Evolutionary conservation across 2,329 filamentous ascomycete genomes (phyloP).

Genomic region (Colletotrichum navitas): DNA sequence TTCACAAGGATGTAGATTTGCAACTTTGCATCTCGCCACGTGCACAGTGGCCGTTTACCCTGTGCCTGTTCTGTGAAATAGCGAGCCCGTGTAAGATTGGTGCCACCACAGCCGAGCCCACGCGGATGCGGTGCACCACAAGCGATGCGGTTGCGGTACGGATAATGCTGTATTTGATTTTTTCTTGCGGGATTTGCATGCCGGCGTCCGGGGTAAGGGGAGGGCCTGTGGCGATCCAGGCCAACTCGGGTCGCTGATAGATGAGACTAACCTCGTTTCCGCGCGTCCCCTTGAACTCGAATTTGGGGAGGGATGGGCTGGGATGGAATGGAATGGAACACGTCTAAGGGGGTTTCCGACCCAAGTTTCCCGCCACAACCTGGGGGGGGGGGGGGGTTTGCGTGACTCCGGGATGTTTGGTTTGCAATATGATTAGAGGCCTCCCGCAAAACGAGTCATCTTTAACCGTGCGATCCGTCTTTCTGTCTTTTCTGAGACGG

Average conservation of each 20-base stretch:
- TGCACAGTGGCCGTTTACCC: not conserved
- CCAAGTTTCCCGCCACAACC: too few relatives aligned
- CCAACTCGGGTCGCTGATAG: not conserved
- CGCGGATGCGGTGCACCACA: not conserved
- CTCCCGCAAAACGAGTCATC: too few relatives aligned
- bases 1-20: not conserved
- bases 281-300: not conserved
- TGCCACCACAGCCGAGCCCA: not conserved
- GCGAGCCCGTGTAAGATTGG: not conserved
- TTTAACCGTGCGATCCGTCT: too few relatives aligned
- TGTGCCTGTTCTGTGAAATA: not conserved
- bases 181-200: not conserved
- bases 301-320: too few relatives aligned
- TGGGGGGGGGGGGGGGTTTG: too few relatives aligned
- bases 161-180: not conserved
- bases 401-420: too few relatives aligned
- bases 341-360: too few relatives aligned
- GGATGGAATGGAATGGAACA: too few relatives aligned
- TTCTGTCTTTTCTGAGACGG: not conserved
- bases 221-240: not conserved
- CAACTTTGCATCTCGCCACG: not conserved
- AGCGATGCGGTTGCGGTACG: not conserved
- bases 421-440: too few relatives aligned
- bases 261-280: conserved; percentile 10
- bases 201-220: not conserved